Conservation (phyloP, 2,329 filamentous ascomycete species). For the Fusarium marasasianum region DNA sequence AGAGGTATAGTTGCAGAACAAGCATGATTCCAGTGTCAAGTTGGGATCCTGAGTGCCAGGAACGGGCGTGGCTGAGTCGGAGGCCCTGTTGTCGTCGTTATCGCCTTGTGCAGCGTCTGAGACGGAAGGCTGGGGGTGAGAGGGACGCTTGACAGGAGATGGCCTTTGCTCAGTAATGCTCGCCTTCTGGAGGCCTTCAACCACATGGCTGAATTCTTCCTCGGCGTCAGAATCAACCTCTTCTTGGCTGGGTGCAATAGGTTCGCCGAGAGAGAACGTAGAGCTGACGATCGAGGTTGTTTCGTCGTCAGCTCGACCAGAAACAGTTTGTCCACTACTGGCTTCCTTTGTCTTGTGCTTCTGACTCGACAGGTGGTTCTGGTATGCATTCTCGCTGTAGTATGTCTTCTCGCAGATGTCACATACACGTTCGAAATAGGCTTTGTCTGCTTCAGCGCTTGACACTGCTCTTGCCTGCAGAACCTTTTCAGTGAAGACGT, state of each 20-base stretch:
- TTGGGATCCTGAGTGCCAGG: conserved; percentile 48
- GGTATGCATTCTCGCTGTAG: conserved; percentile 95
- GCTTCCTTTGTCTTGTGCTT: conserved; percentile 78
- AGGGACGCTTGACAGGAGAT: conserved; percentile 64
- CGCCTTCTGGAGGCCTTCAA: conserved; percentile 79
- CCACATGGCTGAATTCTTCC: conserved; percentile 79
- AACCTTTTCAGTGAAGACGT: conserved; percentile 95
- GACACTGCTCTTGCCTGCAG: conserved; percentile 87
- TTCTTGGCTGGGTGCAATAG: conserved; percentile 60
- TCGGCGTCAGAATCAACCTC: conserved; percentile 74
- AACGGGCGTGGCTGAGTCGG: conserved; percentile 54
- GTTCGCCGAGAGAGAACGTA: conserved; percentile 89
- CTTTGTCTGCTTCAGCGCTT: conserved; percentile 85
- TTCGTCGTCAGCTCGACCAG: conserved; percentile 66
- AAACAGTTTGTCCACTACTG: conserved; percentile 49
- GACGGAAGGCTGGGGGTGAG: conserved; percentile 58
- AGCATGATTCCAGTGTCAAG: conserved; percentile 67
- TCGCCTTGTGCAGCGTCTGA: conserved; percentile 57
- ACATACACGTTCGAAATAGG: conserved; percentile 87
- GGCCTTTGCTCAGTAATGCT: conserved; percentile 66
- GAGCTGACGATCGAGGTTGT: conserved; percentile 87
- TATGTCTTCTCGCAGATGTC: conserved; percentile 88
- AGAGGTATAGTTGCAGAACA: conserved; percentile 93
- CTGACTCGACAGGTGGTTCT: conserved; percentile 89
- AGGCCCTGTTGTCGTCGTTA: conserved; percentile 51